Conservation (phyloP, 2,329 filamentous ascomycete species). For the Botrytis sinoallii region DNA sequence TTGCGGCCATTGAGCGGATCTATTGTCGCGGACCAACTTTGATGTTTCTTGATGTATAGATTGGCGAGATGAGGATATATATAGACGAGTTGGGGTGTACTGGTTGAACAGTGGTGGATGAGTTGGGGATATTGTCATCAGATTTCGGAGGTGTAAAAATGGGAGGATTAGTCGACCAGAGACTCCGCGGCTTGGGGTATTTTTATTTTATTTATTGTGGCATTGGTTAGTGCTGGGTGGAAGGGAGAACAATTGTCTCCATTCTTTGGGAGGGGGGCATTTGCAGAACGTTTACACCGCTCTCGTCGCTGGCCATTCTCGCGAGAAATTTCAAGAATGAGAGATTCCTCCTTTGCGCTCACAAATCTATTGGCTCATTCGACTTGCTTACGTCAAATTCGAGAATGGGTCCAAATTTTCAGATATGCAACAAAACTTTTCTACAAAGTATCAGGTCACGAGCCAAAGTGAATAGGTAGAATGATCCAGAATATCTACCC, state of each 20-base stretch:
- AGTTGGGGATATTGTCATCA: too few species aligned
- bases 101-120: not conserved
- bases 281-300: not conserved
- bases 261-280: not conserved
- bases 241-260: not conserved
- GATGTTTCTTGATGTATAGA: not conserved
- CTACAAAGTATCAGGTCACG: not conserved
- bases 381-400: slow-evolving; percentile 5
- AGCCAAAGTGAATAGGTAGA: not conserved
- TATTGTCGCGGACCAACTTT: not conserved
- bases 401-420: not conserved
- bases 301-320: not conserved
- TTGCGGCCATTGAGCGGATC: not conserved
- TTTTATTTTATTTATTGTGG: not conserved
- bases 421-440: not conserved
- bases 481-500: not conserved
- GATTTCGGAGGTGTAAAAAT: not conserved
- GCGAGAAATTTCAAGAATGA: not conserved
- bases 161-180: not conserved
- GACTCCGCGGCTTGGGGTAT: not conserved
- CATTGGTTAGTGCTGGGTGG: not conserved
- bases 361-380: not conserved
- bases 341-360: not conserved
- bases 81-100: not conserved
- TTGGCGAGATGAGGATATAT: not conserved